Base-by-base conservation (phyloP, 2,329 filamentous ascomycete species). In the Hypoxylon sp. region DNA sequence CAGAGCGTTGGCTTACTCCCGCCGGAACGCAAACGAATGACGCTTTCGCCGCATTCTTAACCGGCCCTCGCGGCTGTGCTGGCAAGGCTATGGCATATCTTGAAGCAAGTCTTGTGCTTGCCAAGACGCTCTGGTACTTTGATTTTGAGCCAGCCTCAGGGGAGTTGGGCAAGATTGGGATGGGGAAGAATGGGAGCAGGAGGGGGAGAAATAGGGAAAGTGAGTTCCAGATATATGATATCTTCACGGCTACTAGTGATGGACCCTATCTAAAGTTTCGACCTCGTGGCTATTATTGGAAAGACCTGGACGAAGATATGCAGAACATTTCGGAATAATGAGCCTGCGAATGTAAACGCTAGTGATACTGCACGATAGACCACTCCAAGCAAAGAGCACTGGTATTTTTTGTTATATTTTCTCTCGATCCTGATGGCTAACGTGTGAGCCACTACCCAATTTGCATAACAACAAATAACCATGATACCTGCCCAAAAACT, bases 321-420 rank as follows among this genome's bases (percentile, higher is more conserved):
- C n/a, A 42, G n/a, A 42, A 42, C 2, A n/a, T 8, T 42, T 42
- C 37, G n/a, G 37, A 8, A 17, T 42, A 17, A 42, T 6, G 5
- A 19, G n/a, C 6, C 35, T 5, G n/a, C 17, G n/a, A n/a, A n/a
- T n/a, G n/a, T n/a, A 39, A 39, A n/a, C 35, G 35, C 13, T 39
- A 6, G 19, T 22, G 19, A 22, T 22, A 22, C 19, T 22, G n/a
- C n/a, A n/a, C n/a, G n/a, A n/a, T n/a, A n/a, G n/a, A n/a, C n/a
- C n/a, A n/a, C n/a, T n/a, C n/a, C n/a, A n/a, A n/a, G n/a, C 4
- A 44, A 44, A 44, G 39, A 31, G 29, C 29, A 31, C 29, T 31
- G 29, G 29, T 31, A 31, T 44, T 3, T 44, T n/a, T 44, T 44
- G 39, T 17, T 44, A 44, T 44, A 44, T 44, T 44, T 44, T n/a